Conservation (phyloP, 1,284 basidiomycete species). For the Microbotryum silenes-acaulis region DNA sequence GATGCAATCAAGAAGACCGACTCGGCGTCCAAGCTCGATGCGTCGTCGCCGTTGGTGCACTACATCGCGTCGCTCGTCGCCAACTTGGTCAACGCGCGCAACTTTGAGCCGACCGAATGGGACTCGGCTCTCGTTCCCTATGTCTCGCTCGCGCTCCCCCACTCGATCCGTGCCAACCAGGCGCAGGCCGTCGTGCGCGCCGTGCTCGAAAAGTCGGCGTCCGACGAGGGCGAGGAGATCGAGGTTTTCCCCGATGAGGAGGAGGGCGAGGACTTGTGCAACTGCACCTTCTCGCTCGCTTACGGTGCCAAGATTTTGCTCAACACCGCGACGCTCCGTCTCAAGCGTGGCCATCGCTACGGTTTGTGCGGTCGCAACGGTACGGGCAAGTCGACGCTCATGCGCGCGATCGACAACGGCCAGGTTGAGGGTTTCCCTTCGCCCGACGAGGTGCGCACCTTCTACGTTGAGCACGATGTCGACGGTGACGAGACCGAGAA, state of each 20-base stretch:
- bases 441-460: constrained; percentile 89
- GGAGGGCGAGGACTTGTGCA: constrained; percentile 94
- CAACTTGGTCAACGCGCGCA: constrained; percentile 79
- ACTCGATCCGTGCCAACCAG: constrained; percentile 49
- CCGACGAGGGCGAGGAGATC: constrained; percentile 63
- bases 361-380: constrained; percentile 97
- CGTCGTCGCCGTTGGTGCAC: constrained; percentile 52
- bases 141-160: constrained; percentile 58
- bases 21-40: constrained; percentile 43
- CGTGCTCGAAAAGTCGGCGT: constrained; percentile 80
- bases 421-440: constrained; percentile 98
- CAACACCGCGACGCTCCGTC: constrained; percentile 89
- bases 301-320: constrained; percentile 98
- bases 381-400: constrained; percentile 96
- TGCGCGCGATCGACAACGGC: constrained; percentile 52
- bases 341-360: constrained; percentile 97
- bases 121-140: constrained; percentile 65
- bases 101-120: constrained; percentile 86
- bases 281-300: constrained; percentile 94
- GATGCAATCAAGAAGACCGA: constrained; percentile 77
- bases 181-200: constrained; percentile 65
- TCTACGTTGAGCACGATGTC: constrained; percentile 96
- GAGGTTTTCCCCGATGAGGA: constrained; percentile 78
- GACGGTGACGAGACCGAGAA: constrained; percentile 91
- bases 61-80: constrained; percentile 74